These are phyloP conservation scores for Trypanosoma cruzi DNA, from an alignment of 208 protist genomes.

Conservation along the genomic window DNA sequence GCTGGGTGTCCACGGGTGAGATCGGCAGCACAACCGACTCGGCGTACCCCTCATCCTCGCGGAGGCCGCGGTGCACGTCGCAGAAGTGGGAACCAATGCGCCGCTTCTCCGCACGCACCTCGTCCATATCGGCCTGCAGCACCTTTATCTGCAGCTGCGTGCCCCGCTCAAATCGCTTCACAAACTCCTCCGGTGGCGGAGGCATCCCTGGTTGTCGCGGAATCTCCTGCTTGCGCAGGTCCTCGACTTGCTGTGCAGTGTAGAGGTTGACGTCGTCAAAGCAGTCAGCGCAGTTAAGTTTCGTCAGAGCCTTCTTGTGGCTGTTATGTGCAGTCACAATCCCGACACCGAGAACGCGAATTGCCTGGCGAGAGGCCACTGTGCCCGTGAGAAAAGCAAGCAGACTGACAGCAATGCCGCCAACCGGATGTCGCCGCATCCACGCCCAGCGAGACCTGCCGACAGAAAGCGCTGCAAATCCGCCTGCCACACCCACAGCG, in stretches of 20 bases:
- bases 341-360: constrained; percentile 64
- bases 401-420: constrained; percentile 42
- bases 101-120: constrained; percentile 59
- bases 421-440: constrained; percentile 74
- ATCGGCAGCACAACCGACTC: constrained; percentile 51
- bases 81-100: constrained; percentile 42
- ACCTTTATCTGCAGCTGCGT: constrained; percentile 63
- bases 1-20: constrained; percentile 41
- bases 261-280: constrained; percentile 74
- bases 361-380: constrained; percentile 40
- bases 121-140: constrained; percentile 67
- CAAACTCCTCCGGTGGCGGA: constrained; percentile 62
- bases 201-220: constrained; percentile 76
- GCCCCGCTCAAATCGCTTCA: constrained; percentile 55
- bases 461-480: constrained; percentile 44
- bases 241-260: constrained; percentile 60
- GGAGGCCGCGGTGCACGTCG: constrained; percentile 60
- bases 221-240: constrained; percentile 44
- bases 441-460: constrained; percentile 47
- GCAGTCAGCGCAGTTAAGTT: constrained; percentile 74
- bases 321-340: constrained; percentile 69
- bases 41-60: constrained; percentile 43
- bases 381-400: constrained; percentile 40
- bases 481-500: constrained; percentile 39
- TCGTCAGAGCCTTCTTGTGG: constrained; percentile 63